Conservation (phyloP, 78 protist genomes). For the Dictyostelium brefeldianum region DNA sequence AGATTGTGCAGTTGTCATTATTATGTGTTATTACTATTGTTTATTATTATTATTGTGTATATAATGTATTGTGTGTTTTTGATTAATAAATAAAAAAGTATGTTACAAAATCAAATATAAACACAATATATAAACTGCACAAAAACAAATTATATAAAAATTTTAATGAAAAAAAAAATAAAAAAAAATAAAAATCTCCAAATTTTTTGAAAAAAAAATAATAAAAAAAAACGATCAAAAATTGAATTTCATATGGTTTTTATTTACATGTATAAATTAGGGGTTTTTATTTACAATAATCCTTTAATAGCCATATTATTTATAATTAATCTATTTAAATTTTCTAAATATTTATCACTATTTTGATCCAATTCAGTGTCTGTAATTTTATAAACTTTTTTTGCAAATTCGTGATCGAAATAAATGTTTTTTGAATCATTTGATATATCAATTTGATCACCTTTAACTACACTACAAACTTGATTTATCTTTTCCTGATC, state of each 20-base stretch:
- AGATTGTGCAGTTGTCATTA: neutral
- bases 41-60: neutral
- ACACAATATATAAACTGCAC: too few species aligned
- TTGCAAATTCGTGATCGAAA: conserved; percentile 17
- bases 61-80: too few species aligned
- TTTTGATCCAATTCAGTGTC: neutral
- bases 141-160: too few species aligned
- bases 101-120: too few species aligned
- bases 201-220: too few species aligned
- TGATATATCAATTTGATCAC: conserved; percentile 24
- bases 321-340: conserved; percentile 33
- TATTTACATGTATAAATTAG: too few species aligned
- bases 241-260: too few species aligned
- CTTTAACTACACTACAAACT: conserved; percentile 15
- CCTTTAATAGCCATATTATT: conserved; percentile 66
- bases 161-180: too few species aligned
- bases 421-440: neutral
- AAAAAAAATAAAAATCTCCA: too few species aligned
- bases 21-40: neutral
- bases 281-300: conserved; percentile 25
- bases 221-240: too few species aligned
- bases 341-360: conserved; percentile 3
- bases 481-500: conserved; percentile 16
- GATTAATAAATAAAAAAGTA: too few species aligned
- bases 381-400: conserved; percentile 7